A percentile compares a stretch with the other conserved stretches of the same genome.
Conservation (phyloP, 2,329 filamentous ascomycete species). For the Fusarium mexicanum region DNA sequence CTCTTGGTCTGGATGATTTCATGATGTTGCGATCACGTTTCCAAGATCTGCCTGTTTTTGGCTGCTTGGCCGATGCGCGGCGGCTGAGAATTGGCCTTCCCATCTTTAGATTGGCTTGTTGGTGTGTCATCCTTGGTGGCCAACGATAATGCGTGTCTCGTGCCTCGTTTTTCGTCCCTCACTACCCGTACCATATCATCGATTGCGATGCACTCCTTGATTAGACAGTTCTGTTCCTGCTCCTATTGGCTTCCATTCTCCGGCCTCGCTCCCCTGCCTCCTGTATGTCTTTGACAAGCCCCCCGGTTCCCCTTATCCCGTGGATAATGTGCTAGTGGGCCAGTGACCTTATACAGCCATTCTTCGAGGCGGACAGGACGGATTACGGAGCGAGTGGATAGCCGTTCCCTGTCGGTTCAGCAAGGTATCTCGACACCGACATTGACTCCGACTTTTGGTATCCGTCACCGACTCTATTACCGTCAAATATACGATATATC, state of each 20-base stretch:
- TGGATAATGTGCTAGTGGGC: slow-evolving; percentile 25
- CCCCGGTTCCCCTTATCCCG: slow-evolving; percentile 27
- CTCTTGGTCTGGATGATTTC: slow-evolving; percentile 25
- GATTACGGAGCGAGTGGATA: slow-evolving; percentile 37
- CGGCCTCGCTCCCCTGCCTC: slow-evolving; percentile 11
- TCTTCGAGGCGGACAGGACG: slow-evolving; percentile 34
- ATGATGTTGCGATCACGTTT: slow-evolving; percentile 29
- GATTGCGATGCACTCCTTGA: slow-evolving; percentile 17
- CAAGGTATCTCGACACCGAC: slow-evolving; percentile 41
- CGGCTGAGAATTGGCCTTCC: slow-evolving; percentile 3
- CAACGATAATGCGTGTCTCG: slow-evolving; percentile 19
- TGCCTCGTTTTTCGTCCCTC: slow-evolving; percentile 26
- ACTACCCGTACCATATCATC: neutral
- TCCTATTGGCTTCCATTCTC: slow-evolving; percentile 22
- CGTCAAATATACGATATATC: slow-evolving; percentile 26
- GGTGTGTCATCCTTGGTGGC: slow-evolving; percentile 11
- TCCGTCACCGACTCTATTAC: slow-evolving; percentile 40
- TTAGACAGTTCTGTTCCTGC: slow-evolving; percentile 17
- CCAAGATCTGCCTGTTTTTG: slow-evolving; percentile 26
- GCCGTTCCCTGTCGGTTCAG: slow-evolving; percentile 27
- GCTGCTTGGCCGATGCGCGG: slow-evolving; percentile 9
- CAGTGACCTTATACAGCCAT: slow-evolving; percentile 32
- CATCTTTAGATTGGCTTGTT: slow-evolving; percentile 3
- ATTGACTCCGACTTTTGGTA: slow-evolving; percentile 39
- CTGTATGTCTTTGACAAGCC: slow-evolving; percentile 19